Evolutionary conservation across 2,329 filamentous ascomycete genomes (phyloP).

Genomic region (Aspergillus ochraceoroseus): DNA sequence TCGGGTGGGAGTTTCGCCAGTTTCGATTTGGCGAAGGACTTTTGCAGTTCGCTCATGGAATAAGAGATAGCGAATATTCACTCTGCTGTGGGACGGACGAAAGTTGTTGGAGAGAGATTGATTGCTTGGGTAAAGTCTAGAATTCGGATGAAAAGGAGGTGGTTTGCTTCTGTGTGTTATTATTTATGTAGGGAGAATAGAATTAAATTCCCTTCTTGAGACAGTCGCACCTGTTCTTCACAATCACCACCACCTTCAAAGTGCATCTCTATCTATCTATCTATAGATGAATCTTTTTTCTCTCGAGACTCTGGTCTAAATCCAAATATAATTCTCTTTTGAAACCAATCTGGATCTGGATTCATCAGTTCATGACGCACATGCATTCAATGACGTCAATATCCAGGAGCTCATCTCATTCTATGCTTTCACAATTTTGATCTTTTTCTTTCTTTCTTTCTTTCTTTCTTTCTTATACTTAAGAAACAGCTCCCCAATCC

Average conservation of each 20-base stretch:
- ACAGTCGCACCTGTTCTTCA: constrained; percentile 8
- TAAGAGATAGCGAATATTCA: not conserved
- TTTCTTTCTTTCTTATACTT: not conserved
- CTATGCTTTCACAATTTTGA: not conserved
- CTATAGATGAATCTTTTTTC: no score
- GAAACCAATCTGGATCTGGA: no score
- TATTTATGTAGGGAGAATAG: no score
- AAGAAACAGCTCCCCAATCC: no score
- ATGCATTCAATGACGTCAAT: constrained; percentile 15
- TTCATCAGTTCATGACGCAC: not conserved
- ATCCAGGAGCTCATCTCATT: not conserved
- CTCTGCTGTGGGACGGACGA: no score
- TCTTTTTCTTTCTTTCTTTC: not conserved
- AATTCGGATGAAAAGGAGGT: no score
- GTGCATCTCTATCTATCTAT: no score
- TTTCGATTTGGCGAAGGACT: constrained; percentile 71
- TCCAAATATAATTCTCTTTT: no score
- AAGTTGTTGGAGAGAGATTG: not conserved
- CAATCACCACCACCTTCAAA: not conserved
- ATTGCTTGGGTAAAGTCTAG: no score
- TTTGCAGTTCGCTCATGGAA: constrained; percentile 74
- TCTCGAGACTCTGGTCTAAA: no score
- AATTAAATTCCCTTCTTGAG: not conserved
- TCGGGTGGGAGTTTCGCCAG: constrained; percentile 59
- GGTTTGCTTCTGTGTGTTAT: no score